Percentiles rank a stretch among this genome's conserved stretches.
Conservation (phyloP, 352 stramenopile genomes). For the Globisporangium irregulare region DNA sequence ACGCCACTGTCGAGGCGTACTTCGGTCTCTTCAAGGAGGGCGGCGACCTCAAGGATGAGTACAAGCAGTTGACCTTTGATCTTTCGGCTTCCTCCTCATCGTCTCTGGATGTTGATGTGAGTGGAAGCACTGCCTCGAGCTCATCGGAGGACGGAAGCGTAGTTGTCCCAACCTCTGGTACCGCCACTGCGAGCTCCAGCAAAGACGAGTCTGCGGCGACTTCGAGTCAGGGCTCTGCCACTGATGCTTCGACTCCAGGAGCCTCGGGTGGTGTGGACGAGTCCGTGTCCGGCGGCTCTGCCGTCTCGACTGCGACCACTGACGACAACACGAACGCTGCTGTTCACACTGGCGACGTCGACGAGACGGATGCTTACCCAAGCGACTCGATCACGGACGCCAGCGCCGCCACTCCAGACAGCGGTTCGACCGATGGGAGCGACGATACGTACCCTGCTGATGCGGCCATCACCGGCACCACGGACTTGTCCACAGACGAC, state of each 20-base stretch:
- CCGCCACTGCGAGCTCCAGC: too few species aligned
- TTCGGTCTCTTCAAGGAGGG: conserved; percentile 59
- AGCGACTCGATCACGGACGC: neutral
- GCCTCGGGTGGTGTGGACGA: too few species aligned
- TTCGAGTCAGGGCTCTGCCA: too few species aligned
- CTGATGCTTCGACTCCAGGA: too few species aligned
- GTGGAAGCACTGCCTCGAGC: too few species aligned
- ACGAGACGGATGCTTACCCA: neutral
- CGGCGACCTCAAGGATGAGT: conserved; percentile 47
- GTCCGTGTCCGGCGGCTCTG: too few species aligned
- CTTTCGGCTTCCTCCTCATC: neutral
- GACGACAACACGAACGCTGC: too few species aligned
- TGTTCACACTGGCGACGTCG: neutral
- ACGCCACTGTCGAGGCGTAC: conserved; percentile 67
- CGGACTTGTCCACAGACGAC: neutral
- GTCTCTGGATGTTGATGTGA: neutral
- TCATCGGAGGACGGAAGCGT: neutral
- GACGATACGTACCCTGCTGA: neutral
- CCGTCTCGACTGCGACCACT: too few species aligned
- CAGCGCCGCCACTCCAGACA: neutral
- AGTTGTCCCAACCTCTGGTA: neutral
- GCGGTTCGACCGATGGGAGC: neutral
- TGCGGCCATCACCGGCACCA: too few species aligned
- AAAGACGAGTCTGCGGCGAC: too few species aligned
- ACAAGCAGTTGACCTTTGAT: conserved; percentile 36